Evolutionary conservation across 768 basidiomycete genomes (phyloP).

Genomic region (Tylopilus sp.): DNA sequence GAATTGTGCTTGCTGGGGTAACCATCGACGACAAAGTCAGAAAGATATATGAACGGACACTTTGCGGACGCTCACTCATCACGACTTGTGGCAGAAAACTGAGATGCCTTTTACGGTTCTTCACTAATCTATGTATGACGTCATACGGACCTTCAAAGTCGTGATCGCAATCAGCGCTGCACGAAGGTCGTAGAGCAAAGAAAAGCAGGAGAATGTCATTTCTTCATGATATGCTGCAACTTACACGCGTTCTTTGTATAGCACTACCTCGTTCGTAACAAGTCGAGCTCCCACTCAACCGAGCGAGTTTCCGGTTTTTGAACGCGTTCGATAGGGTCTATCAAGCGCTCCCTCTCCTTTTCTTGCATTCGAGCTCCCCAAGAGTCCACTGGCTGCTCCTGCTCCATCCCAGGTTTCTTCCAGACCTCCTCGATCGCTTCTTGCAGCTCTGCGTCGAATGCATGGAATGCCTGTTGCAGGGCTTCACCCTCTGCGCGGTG

Average conservation of each 20-base stretch:
- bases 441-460: conserved; percentile 55
- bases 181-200: not conserved
- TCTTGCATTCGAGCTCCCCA: conserved; percentile 57
- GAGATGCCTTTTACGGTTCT: not conserved
- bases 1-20: not conserved
- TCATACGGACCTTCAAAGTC: not conserved
- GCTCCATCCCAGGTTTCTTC: conserved; percentile 38
- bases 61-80: not conserved
- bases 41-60: not conserved
- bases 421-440: conserved; percentile 65
- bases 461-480: conserved; percentile 57
- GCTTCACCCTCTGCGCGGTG: conserved; percentile 64
- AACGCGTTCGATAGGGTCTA: conserved; percentile 52
- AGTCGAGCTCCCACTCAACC: conserved; percentile 22
- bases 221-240: too few species aligned
- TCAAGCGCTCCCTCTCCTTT: conserved; percentile 41
- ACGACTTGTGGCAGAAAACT: not conserved
- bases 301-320: conserved; percentile 41
- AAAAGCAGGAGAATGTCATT: too few species aligned
- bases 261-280: conserved; percentile 13
- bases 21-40: not conserved
- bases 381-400: conserved; percentile 34
- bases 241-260: not conserved
- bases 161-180: not conserved
- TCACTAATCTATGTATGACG: too few species aligned